Conservation (phyloP, 2,329 filamentous ascomycete species). For the Fusarium anguioides region DNA sequence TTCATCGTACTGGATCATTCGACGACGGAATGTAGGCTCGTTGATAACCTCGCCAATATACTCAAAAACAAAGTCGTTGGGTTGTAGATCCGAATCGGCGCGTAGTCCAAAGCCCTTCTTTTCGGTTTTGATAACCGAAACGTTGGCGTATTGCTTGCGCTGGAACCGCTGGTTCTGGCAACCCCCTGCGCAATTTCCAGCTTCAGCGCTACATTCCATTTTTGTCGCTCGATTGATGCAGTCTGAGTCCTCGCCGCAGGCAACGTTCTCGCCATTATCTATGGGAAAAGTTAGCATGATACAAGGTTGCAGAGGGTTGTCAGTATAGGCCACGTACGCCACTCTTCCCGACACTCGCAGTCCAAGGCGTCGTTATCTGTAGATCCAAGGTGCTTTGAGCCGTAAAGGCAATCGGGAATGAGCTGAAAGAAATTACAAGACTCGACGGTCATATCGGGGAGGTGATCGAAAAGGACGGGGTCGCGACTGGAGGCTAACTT, state of each 20-base stretch:
- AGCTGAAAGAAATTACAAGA: constrained; percentile 81
- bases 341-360: constrained; percentile 95
- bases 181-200: constrained; percentile 80
- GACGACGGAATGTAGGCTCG: constrained; percentile 86
- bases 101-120: constrained; percentile 97
- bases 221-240: constrained; percentile 99
- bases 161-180: constrained; percentile 98
- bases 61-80: constrained; percentile 95
- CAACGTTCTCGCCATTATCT: constrained; percentile 77
- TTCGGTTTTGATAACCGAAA: constrained; percentile 96
- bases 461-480: constrained; percentile 75
- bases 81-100: constrained; percentile 78
- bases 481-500: constrained; percentile 71
- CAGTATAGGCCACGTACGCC: constrained; percentile 73
- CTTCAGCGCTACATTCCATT: constrained; percentile 90
- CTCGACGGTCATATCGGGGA: constrained; percentile 82
- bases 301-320: background rate
- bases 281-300: constrained; percentile 32
- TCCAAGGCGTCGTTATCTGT: constrained; percentile 92
- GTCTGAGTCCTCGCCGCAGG: constrained; percentile 95
- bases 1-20: constrained; percentile 93
- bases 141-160: constrained; percentile 86
- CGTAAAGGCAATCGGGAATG: constrained; percentile 88
- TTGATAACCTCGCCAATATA: constrained; percentile 99
- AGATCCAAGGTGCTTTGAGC: constrained; percentile 88